Conservation (phyloP, 345 rosid species). For the Linum lewisii region DNA sequence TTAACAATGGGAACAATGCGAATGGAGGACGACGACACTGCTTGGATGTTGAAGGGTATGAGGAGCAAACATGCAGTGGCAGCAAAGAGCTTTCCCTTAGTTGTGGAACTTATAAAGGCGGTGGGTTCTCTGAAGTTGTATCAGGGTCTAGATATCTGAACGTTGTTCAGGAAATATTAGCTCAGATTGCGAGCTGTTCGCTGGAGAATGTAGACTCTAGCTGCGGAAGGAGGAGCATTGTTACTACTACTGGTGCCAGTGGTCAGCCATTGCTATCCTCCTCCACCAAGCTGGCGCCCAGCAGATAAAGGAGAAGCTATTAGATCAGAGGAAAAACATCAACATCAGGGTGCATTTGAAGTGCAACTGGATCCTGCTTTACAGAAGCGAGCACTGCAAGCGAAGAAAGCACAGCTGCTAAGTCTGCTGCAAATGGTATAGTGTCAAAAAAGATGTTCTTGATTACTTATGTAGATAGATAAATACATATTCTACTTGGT, state of each 20-base stretch:
- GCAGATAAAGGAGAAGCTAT: no score
- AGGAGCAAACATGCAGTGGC: slow-evolving; percentile 45
- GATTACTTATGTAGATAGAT: not conserved
- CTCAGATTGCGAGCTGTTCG: slow-evolving; percentile 69
- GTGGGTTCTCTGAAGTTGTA: slow-evolving; percentile 34
- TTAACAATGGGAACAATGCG: slow-evolving; percentile 24
- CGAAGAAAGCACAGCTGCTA: slow-evolving; percentile 55
- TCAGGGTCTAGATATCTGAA: slow-evolving; percentile 61
- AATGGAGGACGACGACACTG: slow-evolving; percentile 31
- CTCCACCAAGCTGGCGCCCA: slow-evolving; percentile 14
- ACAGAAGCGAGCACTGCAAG: slow-evolving; percentile 30
- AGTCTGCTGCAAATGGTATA: slow-evolving; percentile 68
- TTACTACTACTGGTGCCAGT: slow-evolving; percentile 21
- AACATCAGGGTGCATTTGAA: slow-evolving; percentile 19
- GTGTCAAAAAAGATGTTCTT: not conserved
- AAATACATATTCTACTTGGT: not conserved
- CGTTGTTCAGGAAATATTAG: slow-evolving; percentile 72
- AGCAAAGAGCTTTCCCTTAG: slow-evolving; percentile 45
- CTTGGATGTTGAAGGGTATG: slow-evolving; percentile 24
- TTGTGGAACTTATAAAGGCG: slow-evolving; percentile 24
- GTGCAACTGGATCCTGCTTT: slow-evolving; percentile 19
- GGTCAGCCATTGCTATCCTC: slow-evolving; percentile 16
- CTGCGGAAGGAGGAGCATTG: no score
- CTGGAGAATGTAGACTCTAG: slow-evolving; percentile 45
- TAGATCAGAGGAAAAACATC: no score